These are phyloP conservation scores for Cercophora scortea DNA, from an alignment of 495 filamentous ascomycete species.

Conservation along the genomic window DNA sequence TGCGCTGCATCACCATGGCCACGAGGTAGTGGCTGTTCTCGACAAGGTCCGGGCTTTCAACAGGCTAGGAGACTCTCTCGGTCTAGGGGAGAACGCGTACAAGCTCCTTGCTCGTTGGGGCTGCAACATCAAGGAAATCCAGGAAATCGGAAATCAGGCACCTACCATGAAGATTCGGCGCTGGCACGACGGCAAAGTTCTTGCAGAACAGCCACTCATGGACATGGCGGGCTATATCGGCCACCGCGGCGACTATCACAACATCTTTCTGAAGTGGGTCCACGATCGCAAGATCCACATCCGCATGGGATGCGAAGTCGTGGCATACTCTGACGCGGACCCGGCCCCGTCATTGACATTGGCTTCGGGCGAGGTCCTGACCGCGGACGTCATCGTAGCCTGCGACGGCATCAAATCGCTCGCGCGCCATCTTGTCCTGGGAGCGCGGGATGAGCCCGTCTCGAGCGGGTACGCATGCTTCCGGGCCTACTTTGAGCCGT, in stretches of 20 bases:
- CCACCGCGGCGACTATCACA: conserved; percentile 46
- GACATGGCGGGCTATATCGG: conserved; percentile 50
- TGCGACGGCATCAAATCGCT: conserved; percentile 41
- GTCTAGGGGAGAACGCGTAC: conserved; percentile 45
- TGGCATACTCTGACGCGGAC: conserved; percentile 36
- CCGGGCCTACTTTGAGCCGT: conserved; percentile 37
- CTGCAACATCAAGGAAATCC: conserved; percentile 22
- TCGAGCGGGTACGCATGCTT: conserved; percentile 42
- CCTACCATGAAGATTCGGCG: conserved; percentile 45
- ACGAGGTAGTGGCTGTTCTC: conserved; percentile 37
- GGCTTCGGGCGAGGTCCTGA: conserved; percentile 15
- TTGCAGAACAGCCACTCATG: conserved; percentile 47
- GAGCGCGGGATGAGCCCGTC: conserved; percentile 38
- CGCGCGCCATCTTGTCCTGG: conserved; percentile 37
- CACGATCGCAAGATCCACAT: conserved; percentile 40
- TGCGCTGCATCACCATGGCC: conserved; percentile 44
- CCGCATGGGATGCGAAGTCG: conserved; percentile 39
- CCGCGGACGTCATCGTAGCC: conserved; percentile 23
- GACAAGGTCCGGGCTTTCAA: conserved; percentile 42
- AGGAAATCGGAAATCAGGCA: conserved; percentile 47
- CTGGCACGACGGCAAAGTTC: conserved; percentile 43
- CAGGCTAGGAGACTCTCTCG: conserved; percentile 43
- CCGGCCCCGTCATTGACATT: conserved; percentile 8
- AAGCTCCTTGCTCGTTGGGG: conserved; percentile 44
- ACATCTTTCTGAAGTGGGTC: conserved; percentile 42